Evolutionary conservation across 148 eudicot species (phyloP), one percentile per base, ranked within the genome.

Genomic region (Drosera capensis): DNA sequence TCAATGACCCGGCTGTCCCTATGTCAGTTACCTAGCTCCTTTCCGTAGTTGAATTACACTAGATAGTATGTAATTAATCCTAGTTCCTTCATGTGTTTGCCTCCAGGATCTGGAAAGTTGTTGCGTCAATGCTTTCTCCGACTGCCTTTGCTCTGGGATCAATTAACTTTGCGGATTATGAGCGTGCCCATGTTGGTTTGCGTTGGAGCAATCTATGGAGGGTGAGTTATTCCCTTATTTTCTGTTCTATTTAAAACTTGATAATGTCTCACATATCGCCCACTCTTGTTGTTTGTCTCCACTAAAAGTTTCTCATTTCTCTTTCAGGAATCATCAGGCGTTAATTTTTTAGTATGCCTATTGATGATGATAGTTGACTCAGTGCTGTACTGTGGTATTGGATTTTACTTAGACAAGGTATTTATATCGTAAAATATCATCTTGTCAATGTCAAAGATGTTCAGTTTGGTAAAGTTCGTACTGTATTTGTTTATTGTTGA

Each of bases 121-220:
- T 65, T 55, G 90, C 86, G 51, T 85, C 99, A 47, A 72, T 92
- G 72, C 94, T 92, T 62, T 85, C 95, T 47, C 99, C 99, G 25
- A 92, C 99, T 11, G 99, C 99, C 57, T 92, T 92, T 72, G 99
- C 99, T 17, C 58, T 92, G 58, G 99, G 99, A 20, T 78, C 95
- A 6, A 58, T 92, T 61, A 92, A 92, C 67, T 85, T 92, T 71
- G 99, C 99, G 51, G 99, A 92, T 60, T 92, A 92, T 58, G 99
- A 92, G 61, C 77, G 95, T 40, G 99, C 86, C 50, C 99, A 92
- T 71, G 95, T 92, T 68, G 99, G 95, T 56, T 80, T 92, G 45
- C 85, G 99, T 3, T 92, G 99, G 99, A 85, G 83, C 70, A 92
- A 92, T 70, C 78, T 85, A 15, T 92, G 99, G 99, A 77, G 83